These are phyloP conservation scores for Penicillium frequentans DNA, from an alignment of 2,329 filamentous ascomycete species.

Conservation along the genomic window DNA sequence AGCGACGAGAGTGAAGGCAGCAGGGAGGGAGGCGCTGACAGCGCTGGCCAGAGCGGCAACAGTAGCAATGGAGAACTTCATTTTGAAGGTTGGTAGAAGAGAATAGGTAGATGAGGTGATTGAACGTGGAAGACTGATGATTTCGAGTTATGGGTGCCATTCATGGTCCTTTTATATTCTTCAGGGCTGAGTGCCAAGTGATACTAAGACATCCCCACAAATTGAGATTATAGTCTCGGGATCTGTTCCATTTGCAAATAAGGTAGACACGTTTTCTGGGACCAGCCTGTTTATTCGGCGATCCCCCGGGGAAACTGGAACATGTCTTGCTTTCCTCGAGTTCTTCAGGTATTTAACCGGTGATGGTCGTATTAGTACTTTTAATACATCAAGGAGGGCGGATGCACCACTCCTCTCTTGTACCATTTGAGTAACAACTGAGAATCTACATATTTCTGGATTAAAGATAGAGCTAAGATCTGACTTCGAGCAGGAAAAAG, in stretches of 20 bases:
- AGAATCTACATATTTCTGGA: no score
- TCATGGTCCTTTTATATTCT: neutral
- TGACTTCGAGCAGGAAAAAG: neutral
- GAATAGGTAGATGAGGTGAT: neutral
- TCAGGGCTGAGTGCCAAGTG: neutral
- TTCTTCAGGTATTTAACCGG: neutral
- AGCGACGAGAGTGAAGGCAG: conserved; percentile 28
- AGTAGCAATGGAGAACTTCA: conserved; percentile 30
- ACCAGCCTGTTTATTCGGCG: conserved; percentile 1
- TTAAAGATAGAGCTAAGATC: neutral
- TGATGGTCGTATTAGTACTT: no score
- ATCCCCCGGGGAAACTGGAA: conserved; percentile 11
- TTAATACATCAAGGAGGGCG: no score
- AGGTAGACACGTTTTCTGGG: neutral
- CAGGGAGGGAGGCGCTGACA: conserved; percentile 23
- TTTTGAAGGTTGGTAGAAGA: conserved; percentile 9
- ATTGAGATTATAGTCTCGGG: conserved; percentile 2
- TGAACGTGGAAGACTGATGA: neutral
- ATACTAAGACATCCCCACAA: conserved; percentile 1
- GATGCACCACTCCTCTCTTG: no score
- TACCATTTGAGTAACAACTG: no score
- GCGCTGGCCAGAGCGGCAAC: conserved; percentile 23
- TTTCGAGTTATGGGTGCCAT: neutral
- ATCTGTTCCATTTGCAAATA: conserved; percentile 1
- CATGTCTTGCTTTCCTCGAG: conserved; percentile 15